Base-by-base conservation (phyloP, 352 stramenopile species). In the Phytophthora sojae region DNA sequence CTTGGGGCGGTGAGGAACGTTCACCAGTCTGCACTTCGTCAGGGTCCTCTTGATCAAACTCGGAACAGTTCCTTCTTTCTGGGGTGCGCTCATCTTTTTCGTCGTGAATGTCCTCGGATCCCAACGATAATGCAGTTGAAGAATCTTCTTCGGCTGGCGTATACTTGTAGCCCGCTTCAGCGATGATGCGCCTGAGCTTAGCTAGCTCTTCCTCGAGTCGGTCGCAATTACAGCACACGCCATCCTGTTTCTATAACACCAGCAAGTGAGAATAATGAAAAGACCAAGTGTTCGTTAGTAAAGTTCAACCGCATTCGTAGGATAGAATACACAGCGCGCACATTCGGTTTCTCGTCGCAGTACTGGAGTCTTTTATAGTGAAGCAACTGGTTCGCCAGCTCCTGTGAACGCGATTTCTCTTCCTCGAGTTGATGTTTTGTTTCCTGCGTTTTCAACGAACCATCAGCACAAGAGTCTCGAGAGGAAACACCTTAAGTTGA, bases 341-440 rank as follows among this genome's bases (percentile, higher is more conserved):
- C 71, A 49, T 59, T 63, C 5, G 8, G 2, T 21, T 64, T 45
- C 6, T 67, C 61, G 4, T 71, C 32, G 15, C 52, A 57, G n/a
- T 50, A 17, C 3, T 57, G 35, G 42, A 71, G 67, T 1, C 25
- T 71, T 49, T 74, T 81, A 42, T 71, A 67, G 23, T 73, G 63
- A 26, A 80, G 62, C 14, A 88, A 25, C 64, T 82, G 78, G 19
- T 50, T 64, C 17, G 14, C 35, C 45, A 90, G 59, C 8, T 78
- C 67, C 64, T 91, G 73, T 21, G 54, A 69, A 2, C 69, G 64
- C 4, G 55, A 23, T 42, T 76, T 83, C 26, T 90, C 80, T 26
- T 86, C 73, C 26, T 78, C 57, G 15, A 90, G 57, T 61, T 77
- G 64, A 55, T 80, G 67, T 60, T 90, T 92, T 29, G 77, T 72